Percentiles rank a stretch among this genome's conserved stretches.
Conservation (phyloP, 495 filamentous ascomycete genomes). For the Penicillium paxilli region DNA sequence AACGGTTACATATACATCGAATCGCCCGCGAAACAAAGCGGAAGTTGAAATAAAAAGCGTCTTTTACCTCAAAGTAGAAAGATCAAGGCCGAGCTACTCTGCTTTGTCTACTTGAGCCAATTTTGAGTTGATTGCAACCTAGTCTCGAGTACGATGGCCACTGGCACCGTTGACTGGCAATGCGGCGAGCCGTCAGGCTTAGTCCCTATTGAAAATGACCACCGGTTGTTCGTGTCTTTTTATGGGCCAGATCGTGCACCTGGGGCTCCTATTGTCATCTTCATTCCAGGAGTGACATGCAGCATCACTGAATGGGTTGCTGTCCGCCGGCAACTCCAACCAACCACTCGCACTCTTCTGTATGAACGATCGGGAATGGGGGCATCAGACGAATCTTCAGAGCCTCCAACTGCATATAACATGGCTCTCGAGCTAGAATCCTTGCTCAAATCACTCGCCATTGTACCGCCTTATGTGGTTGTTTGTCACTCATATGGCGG, state of each 20-base stretch:
- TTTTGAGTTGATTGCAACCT: too few relatives aligned
- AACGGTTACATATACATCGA: too few relatives aligned
- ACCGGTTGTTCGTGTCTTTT: slow-evolving; percentile 1
- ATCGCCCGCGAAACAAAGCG: too few relatives aligned
- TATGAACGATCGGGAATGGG: slow-evolving; percentile 24
- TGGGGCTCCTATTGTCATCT: slow-evolving; percentile 6
- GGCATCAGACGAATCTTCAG: slow-evolving; percentile 1
- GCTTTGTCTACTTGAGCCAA: too few relatives aligned
- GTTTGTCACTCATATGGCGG: slow-evolving; percentile 44
- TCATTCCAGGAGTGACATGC: slow-evolving; percentile 2
- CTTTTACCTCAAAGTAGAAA: too few relatives aligned
- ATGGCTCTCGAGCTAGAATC: slow-evolving; percentile 16
- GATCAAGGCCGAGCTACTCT: too few relatives aligned
- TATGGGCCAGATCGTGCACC: slow-evolving; percentile 4
- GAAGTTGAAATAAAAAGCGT: too few relatives aligned
- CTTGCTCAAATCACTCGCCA: slow-evolving; percentile 8
- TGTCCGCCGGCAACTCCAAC: slow-evolving; percentile 3
- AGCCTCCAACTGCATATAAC: slow-evolving; percentile 5
- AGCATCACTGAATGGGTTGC: slow-evolving; percentile 1
- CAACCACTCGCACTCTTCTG: slow-evolving; percentile 20
- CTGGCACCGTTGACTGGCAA: not conserved
- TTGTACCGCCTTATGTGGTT: slow-evolving; percentile 34
- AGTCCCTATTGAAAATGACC: not conserved
- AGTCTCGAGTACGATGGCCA: too few relatives aligned
- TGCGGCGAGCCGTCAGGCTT: not conserved